Percentiles rank a stretch among this genome's conserved stretches.
phyloP scores from a whole-genome alignment of 805 yeast genomes.

The Barnettozyma wickerhamii region DNA sequence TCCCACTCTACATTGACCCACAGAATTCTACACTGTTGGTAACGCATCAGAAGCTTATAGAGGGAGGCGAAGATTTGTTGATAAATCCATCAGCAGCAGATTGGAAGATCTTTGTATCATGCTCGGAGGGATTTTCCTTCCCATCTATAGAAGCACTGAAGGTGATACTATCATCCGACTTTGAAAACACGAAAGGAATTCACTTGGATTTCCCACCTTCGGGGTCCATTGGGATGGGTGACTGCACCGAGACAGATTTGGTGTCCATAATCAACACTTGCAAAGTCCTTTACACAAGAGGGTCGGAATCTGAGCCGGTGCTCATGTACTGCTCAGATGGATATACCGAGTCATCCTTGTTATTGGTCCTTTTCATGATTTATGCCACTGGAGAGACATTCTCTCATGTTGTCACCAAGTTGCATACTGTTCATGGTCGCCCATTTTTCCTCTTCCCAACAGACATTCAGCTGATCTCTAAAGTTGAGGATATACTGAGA shows the following conservation, averaged over 20 bases:
- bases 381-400: constrained; percentile 58
- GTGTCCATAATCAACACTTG: constrained; percentile 63
- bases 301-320: constrained; percentile 29
- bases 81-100: constrained; percentile 48
- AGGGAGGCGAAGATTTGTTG: constrained; percentile 23
- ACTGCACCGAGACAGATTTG: constrained; percentile 56
- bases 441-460: constrained; percentile 82
- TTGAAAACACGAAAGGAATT: constrained; percentile 16
- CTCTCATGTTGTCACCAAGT: constrained; percentile 59
- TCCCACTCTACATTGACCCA: constrained; percentile 47
- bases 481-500: constrained; percentile 57
- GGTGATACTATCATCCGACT: constrained; percentile 17
- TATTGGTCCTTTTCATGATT: constrained; percentile 65
- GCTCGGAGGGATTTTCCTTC: constrained; percentile 55
- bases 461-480: constrained; percentile 63
- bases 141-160: constrained; percentile 41
- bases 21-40: constrained; percentile 45
- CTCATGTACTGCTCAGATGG: constrained; percentile 85
- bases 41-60: constrained; percentile 27
- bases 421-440: constrained; percentile 62
- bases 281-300: constrained; percentile 52
- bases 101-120: constrained; percentile 53
- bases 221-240: constrained; percentile 77
- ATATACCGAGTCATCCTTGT: constrained; percentile 83
- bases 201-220: constrained; percentile 74